Percentiles rank a stretch among this genome's conserved stretches.
Evolutionary conservation across 2,329 filamentous ascomycete species (phyloP).

Genomic region (Stagonosporopsis cucurbitacearum): DNA sequence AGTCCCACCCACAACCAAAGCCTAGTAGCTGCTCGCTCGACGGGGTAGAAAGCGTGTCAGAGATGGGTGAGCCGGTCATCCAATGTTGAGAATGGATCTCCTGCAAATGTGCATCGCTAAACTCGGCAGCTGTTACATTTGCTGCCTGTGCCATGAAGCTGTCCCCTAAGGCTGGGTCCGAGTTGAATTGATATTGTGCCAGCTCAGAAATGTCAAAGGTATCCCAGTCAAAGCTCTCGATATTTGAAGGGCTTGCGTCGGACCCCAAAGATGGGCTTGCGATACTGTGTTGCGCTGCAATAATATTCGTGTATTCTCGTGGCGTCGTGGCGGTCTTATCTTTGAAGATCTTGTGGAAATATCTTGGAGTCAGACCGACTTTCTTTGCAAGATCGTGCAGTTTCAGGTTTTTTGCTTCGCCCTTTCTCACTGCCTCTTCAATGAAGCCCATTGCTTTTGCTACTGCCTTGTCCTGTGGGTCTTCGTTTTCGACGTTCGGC

Average conservation of each 20-base stretch:
- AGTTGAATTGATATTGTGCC: conserved; percentile 30
- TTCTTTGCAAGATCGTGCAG: conserved; percentile 58
- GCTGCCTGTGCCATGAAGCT: conserved; percentile 15
- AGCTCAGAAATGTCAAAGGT: conserved; percentile 38
- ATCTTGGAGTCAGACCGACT: conserved; percentile 62
- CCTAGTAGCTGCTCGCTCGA: conserved; percentile 3
- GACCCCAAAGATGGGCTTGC: conserved; percentile 10
- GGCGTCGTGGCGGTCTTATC: conserved; percentile 61
- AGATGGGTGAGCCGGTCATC: not conserved
- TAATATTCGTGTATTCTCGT: conserved; percentile 49
- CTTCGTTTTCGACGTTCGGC: conserved; percentile 50
- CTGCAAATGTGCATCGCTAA: conserved; percentile 11
- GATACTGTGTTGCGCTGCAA: conserved; percentile 19
- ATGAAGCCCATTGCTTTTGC: conserved; percentile 46
- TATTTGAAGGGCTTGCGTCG: conserved; percentile 6
- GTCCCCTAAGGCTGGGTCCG: conserved; percentile 11
- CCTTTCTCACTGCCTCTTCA: conserved; percentile 29
- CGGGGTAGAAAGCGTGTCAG: conserved; percentile 3
- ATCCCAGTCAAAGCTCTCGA: conserved; percentile 25
- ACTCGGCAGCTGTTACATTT: conserved; percentile 17
- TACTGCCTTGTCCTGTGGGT: conserved; percentile 56
- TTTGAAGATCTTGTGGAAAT: conserved; percentile 67
- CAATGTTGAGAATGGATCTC: conserved; percentile 8
- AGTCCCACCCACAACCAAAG: not conserved
- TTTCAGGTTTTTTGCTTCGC: conserved; percentile 36